These are phyloP conservation scores for Adiantum capillusveneris DNA, from an alignment of 75 land plant genomes.

Conservation along the genomic window DNA sequence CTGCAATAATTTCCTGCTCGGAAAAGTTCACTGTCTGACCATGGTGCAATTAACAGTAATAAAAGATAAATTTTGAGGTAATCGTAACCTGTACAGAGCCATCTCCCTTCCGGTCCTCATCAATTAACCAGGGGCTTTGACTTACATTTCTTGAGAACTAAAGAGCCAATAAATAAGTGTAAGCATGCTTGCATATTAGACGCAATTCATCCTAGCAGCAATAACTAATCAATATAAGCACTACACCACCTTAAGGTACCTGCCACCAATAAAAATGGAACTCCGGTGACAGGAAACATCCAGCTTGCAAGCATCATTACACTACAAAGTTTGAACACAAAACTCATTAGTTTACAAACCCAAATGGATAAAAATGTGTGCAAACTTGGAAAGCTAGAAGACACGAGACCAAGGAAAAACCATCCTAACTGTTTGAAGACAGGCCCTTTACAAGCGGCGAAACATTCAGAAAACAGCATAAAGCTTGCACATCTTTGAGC, in stretches of 20 bases:
- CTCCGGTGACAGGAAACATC: conserved; percentile 33
- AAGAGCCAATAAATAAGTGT: too few relatives aligned
- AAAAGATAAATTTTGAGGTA: background rate
- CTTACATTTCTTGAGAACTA: conserved; percentile 93
- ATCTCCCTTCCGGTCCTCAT: conserved; percentile 95
- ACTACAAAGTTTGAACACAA: conserved; percentile 24
- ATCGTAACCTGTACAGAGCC: conserved; percentile 77
- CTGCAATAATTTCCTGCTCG: conserved; percentile 80
- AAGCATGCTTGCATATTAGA: too few relatives aligned
- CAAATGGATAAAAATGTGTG: too few relatives aligned
- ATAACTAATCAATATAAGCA: too few relatives aligned
- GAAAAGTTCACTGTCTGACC: background rate
- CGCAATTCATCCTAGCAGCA: too few relatives aligned
- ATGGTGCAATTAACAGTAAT: background rate
- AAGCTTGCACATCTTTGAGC: too few relatives aligned
- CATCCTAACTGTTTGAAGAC: too few relatives aligned
- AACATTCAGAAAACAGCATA: too few relatives aligned
- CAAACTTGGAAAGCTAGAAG: too few relatives aligned
- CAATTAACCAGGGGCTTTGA: conserved; percentile 89
- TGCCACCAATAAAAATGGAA: conserved; percentile 71
- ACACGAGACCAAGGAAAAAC: too few relatives aligned
- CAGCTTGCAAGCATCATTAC: conserved; percentile 40
- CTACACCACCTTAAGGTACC: conserved; percentile 86
- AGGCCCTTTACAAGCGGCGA: too few relatives aligned
- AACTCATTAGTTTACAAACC: too few relatives aligned